Percentiles rank a stretch among this genome's conserved stretches.
These are phyloP conservation scores for Pythium biforme DNA, from an alignment of 352 stramenopile species.

Conservation along the genomic window DNA sequence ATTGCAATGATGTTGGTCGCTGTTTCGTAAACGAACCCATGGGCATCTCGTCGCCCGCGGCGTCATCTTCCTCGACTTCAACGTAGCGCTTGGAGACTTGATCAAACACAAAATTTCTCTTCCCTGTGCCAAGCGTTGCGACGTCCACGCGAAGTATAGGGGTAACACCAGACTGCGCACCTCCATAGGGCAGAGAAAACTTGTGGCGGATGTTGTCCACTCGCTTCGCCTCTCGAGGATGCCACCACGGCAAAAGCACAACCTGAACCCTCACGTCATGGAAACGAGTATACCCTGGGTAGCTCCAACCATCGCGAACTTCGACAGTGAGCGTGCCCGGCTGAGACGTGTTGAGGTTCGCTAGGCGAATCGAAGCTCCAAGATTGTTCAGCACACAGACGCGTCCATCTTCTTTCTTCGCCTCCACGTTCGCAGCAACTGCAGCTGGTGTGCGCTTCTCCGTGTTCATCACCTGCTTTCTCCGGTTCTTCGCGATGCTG, in stretches of 20 bases:
- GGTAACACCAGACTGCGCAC: conserved; percentile 83
- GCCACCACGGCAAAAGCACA: conserved; percentile 85
- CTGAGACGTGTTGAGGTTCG: conserved; percentile 86
- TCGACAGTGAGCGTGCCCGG: conserved; percentile 79
- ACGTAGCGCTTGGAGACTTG: conserved; percentile 84
- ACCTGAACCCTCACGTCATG: conserved; percentile 85
- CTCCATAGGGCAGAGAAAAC: conserved; percentile 80
- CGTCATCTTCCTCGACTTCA: conserved; percentile 73
- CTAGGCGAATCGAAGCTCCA: conserved; percentile 82
- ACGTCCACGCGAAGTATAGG: conserved; percentile 83
- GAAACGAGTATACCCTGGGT: conserved; percentile 77
- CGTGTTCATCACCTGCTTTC: conserved; percentile 68
- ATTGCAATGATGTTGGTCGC: conserved; percentile 12
- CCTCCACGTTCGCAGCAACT: conserved; percentile 74
- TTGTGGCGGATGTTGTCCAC: conserved; percentile 79
- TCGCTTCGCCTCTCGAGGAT: conserved; percentile 64
- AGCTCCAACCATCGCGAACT: conserved; percentile 83
- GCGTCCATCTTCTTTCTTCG: conserved; percentile 80
- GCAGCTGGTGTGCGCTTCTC: conserved; percentile 75
- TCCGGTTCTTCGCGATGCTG: conserved; percentile 74
- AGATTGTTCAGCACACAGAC: conserved; percentile 90
- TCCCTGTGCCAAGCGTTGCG: conserved; percentile 60
- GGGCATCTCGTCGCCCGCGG: conserved; percentile 31
- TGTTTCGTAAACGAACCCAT: conserved; percentile 4
- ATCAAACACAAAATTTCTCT: conserved; percentile 85